Conservation (phyloP, 805 yeast genomes). For the Pichia nanzhaoensis region DNA sequence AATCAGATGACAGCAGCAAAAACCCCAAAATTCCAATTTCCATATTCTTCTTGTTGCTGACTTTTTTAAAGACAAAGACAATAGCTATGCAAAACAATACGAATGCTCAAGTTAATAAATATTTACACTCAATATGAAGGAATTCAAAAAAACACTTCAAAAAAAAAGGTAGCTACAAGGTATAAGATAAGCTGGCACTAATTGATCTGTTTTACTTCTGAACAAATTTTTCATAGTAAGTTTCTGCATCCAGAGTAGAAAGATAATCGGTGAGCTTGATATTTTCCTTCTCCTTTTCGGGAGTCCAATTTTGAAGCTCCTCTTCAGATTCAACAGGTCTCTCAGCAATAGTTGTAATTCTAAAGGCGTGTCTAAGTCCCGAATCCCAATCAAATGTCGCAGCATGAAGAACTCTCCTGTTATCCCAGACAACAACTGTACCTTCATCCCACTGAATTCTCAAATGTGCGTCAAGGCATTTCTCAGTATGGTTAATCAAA, state of each 20-base stretch:
- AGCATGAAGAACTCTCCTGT: slow-evolving; percentile 61
- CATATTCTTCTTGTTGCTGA: too few relatives aligned
- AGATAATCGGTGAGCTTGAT: slow-evolving; percentile 14
- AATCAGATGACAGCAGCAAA: too few relatives aligned
- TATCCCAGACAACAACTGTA: slow-evolving; percentile 73
- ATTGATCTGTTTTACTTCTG: too few relatives aligned
- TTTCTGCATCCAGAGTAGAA: slow-evolving; percentile 15
- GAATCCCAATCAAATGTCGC: slow-evolving; percentile 67
- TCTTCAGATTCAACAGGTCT: slow-evolving; percentile 40
- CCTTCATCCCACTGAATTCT: slow-evolving; percentile 67
- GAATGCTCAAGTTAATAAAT: too few relatives aligned
- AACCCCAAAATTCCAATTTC: too few relatives aligned
- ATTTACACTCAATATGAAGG: too few relatives aligned
- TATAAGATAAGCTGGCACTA: too few relatives aligned
- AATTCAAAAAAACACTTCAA: too few relatives aligned
- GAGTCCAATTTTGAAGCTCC: slow-evolving; percentile 27
- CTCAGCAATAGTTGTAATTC: slow-evolving; percentile 70
- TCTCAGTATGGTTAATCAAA: slow-evolving; percentile 44
- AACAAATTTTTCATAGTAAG: slow-evolving; percentile 14
- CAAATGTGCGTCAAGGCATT: slow-evolving; percentile 53
- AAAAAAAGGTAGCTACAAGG: too few relatives aligned
- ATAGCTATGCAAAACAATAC: too few relatives aligned
- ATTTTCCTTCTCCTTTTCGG: slow-evolving; percentile 21
- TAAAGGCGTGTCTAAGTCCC: slow-evolving; percentile 61
- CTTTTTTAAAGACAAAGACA: too few relatives aligned